Base-by-base conservation (phyloP, 495 filamentous ascomycete genomes). In the Tuber brumale region DNA sequence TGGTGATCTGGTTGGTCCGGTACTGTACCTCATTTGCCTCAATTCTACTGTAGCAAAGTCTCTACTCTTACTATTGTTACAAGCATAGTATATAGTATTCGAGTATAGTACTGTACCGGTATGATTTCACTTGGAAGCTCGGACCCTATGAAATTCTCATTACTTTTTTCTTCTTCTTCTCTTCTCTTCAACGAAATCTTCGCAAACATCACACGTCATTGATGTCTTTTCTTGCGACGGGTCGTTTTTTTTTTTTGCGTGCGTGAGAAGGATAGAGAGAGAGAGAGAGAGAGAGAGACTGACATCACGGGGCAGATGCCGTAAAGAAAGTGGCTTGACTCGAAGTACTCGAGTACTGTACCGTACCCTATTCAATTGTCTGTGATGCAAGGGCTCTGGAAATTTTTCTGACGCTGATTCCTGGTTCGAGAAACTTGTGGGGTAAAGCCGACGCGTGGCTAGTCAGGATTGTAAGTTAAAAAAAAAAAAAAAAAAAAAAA, bases 201-300 rank as follows among this genome's bases (percentile, higher is more conserved):
- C n/a, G 5, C n/a, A 19, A 66, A 7, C 57, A 35, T 35, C 31
- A 19, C 31, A 19, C 57, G 27, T 61, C 51, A 31, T 10, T 61
- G 51, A 31, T 61, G n/a, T n/a, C 14, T 5, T 5, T 7, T 16
- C 10, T 61, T 61, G 51, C n/a, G 51, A 31, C 10, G n/a, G 51
- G 51, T 61, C 51, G n/a, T 31, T 61, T 61, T 31, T 61, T 61
- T 51, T n/a, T n/a, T n/a, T n/a, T n/a, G n/a, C n/a, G n/a, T n/a
- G 57, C 18, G 19, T 14, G 57, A 18, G 27, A 66, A 19, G 27
- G 57, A 14, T 1, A 7, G 37, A 35, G 14, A 31, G 27, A 7
- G 5, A 35, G 14, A 31, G 27, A 7, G 5, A n/a, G n/a, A n/a
- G n/a, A n/a, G n/a, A n/a, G n/a, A n/a, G 27, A 35, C 57, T 66